Evolutionary conservation across 108 stramenopile species (phyloP).

Genomic region (Stephanodiscus triporus): DNA sequence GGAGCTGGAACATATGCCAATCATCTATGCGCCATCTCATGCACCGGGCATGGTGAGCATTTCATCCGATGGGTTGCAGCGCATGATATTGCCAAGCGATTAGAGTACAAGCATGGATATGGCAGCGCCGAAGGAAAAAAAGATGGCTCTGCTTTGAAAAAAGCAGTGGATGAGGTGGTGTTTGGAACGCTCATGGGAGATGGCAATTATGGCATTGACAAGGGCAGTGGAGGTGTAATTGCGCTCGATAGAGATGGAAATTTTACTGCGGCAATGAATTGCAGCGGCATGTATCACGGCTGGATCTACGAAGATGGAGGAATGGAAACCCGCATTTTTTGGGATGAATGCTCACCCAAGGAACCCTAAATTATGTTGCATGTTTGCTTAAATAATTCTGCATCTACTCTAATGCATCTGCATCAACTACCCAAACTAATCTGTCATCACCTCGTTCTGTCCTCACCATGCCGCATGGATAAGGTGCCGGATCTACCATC

Average conservation of each 20-base stretch:
- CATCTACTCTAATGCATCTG: conserved; percentile 53
- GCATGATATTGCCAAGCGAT: conserved; percentile 35
- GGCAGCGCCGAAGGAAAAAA: neutral
- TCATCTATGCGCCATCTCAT: conserved; percentile 40
- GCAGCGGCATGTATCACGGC: conserved; percentile 42
- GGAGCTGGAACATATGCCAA: conserved; percentile 46
- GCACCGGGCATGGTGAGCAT: conserved; percentile 48
- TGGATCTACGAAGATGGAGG: conserved; percentile 41
- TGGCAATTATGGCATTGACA: conserved; percentile 1
- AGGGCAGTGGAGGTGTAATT: conserved; percentile 35
- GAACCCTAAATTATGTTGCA: neutral
- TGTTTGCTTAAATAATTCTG: neutral
- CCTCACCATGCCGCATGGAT: conserved; percentile 77
- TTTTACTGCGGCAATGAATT: conserved; percentile 40
- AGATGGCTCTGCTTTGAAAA: conserved; percentile 14
- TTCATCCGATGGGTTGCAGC: conserved; percentile 44
- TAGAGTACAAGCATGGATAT: conserved; percentile 42
- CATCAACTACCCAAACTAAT: conserved; percentile 80
- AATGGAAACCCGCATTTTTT: conserved; percentile 32
- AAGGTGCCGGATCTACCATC: conserved; percentile 62
- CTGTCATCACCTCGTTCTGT: conserved; percentile 45
- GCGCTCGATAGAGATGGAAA: conserved; percentile 39
- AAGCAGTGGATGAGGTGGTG: conserved; percentile 33
- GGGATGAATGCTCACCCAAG: conserved; percentile 12
- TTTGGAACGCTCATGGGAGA: conserved; percentile 28